Conservation (phyloP, 139 green algal species). For the Ulvella scutata region DNA sequence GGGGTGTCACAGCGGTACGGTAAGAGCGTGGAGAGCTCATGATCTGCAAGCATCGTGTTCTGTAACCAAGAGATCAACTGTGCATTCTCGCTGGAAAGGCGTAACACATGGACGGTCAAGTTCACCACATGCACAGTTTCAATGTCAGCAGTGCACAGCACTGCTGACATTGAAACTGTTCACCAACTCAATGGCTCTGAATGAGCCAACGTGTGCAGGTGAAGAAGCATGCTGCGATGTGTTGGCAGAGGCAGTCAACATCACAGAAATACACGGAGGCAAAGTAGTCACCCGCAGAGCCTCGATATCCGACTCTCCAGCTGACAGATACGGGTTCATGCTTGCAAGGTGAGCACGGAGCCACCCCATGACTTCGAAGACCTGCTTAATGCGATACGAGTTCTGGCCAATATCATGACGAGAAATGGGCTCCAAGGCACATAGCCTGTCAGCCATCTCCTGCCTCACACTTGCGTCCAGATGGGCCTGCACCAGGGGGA, state of each 20-base stretch:
- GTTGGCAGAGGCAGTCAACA: too few relatives aligned
- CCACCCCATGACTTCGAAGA: not conserved
- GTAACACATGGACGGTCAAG: too few relatives aligned
- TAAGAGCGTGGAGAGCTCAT: not conserved
- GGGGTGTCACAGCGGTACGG: not conserved
- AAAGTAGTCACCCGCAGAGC: not conserved
- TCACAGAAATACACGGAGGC: too few relatives aligned
- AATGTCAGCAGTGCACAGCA: too few relatives aligned
- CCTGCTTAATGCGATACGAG: not conserved
- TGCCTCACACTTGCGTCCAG: not conserved
- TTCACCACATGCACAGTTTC: too few relatives aligned
- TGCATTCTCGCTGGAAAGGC: too few relatives aligned
- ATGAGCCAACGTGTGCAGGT: too few relatives aligned
- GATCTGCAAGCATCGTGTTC: not conserved
- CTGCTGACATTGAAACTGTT: too few relatives aligned
- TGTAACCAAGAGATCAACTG: too few relatives aligned
- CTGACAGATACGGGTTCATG: not conserved
- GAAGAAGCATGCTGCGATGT: too few relatives aligned
- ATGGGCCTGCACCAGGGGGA: too few relatives aligned
- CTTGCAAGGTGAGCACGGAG: not conserved
- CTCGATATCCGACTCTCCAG: not conserved
- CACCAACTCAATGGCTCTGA: too few relatives aligned
- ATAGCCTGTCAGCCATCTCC: not conserved
- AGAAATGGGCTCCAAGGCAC: not conserved
- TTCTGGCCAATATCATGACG: not conserved